Evolutionary conservation across 768 basidiomycete genomes (phyloP).

Genomic region (Coprinopsis cinerea): DNA sequence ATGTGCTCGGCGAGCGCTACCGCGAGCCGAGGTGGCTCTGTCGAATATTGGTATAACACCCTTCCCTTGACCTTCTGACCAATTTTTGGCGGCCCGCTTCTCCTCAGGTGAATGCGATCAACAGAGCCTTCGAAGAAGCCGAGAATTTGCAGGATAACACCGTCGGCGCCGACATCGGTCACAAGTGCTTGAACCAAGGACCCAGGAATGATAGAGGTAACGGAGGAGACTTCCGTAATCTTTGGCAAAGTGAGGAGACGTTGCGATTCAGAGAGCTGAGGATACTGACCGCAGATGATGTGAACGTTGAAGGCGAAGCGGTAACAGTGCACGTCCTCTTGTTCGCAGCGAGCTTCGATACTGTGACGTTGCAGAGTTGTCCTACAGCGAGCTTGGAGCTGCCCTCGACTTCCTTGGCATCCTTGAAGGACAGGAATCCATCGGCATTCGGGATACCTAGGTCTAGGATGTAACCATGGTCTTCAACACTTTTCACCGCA

Average conservation of each 20-base stretch:
- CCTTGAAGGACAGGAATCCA: conserved; percentile 81
- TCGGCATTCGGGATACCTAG: conserved; percentile 73
- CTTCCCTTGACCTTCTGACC: conserved; percentile 80
- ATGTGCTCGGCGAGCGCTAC: conserved; percentile 73
- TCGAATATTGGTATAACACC: conserved; percentile 74
- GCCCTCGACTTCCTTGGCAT: conserved; percentile 45
- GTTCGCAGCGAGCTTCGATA: conserved; percentile 65
- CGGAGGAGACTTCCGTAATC: conserved; percentile 69
- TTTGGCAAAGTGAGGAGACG: conserved; percentile 27
- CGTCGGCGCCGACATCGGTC: conserved; percentile 65
- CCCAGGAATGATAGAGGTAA: conserved; percentile 83
- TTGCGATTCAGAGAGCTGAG: not conserved
- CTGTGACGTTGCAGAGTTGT: conserved; percentile 58
- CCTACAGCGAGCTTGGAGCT: conserved; percentile 50
- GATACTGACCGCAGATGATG: conserved; percentile 49
- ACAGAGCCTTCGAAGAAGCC: conserved; percentile 91
- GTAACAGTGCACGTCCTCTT: conserved; percentile 74
- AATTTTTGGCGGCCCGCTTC: conserved; percentile 42
- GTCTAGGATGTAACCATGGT: conserved; percentile 90
- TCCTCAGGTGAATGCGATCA: conserved; percentile 71
- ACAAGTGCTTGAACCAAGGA: conserved; percentile 76
- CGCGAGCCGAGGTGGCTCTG: conserved; percentile 78
- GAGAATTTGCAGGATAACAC: conserved; percentile 82
- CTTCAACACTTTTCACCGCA: conserved; percentile 80
- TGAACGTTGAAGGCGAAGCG: conserved; percentile 42